These are phyloP conservation scores for Selenicereus undatus DNA, from an alignment of 148 eudicot species.

Conservation along the genomic window DNA sequence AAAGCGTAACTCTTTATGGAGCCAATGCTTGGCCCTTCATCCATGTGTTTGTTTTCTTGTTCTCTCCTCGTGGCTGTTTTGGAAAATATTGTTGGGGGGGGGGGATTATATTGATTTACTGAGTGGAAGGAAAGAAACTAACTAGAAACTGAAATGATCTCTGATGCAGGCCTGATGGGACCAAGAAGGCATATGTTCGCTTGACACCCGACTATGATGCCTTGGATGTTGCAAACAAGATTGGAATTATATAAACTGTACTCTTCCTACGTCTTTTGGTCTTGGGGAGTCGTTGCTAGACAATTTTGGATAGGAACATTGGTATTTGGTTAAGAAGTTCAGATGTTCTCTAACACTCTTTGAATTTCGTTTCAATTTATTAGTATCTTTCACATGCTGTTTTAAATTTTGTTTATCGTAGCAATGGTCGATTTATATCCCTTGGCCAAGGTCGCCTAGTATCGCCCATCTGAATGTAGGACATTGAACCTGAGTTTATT, in stretches of 20 bases:
- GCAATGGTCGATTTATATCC: neutral
- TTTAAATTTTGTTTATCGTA: neutral
- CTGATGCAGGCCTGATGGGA: slow-evolving; percentile 50
- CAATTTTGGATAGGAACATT: slow-evolving; percentile 21
- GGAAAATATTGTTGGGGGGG: neutral
- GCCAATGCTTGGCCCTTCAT: too few relatives aligned
- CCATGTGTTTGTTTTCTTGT: neutral
- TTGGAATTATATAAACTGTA: slow-evolving; percentile 51
- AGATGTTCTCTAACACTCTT: slow-evolving; percentile 3
- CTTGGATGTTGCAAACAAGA: slow-evolving; percentile 80
- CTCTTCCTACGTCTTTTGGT: neutral
- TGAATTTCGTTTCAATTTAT: neutral
- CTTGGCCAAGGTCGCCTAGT: neutral
- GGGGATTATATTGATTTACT: too few relatives aligned
- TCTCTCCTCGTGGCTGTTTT: neutral
- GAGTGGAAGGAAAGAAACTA: neutral
- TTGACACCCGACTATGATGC: slow-evolving; percentile 69
- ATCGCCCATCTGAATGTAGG: too few relatives aligned
- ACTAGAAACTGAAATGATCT: neutral
- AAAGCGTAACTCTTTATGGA: too few relatives aligned
- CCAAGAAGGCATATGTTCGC: slow-evolving; percentile 73
- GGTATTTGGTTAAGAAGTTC: neutral
- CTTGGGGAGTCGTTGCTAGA: neutral
- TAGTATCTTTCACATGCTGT: neutral
- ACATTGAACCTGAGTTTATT: too few relatives aligned